Evolutionary conservation across 176 grass and related monocot genomes (phyloP).

Genomic region (Metroxylon sagu): DNA sequence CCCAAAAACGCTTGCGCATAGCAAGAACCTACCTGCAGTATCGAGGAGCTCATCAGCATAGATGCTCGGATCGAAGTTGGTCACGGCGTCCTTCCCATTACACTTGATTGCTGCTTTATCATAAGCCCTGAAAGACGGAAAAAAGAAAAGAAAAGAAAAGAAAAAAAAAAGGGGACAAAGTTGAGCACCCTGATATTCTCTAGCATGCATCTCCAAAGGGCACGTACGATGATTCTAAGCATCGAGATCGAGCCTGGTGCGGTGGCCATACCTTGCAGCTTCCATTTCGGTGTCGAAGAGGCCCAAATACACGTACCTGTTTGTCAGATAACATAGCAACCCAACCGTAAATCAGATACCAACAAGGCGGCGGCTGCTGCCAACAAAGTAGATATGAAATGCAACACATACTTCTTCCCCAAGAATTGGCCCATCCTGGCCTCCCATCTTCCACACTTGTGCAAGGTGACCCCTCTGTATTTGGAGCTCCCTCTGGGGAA

Average conservation of each 20-base stretch:
- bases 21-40: not conserved
- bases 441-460: constrained; percentile 98
- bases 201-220: too few relatives aligned
- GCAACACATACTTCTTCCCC: constrained; percentile 66
- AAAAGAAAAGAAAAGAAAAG: too few relatives aligned
- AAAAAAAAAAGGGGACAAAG: not conserved
- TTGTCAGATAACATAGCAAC: not conserved
- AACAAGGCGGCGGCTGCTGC: too few relatives aligned
- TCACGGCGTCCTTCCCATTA: constrained; percentile 19
- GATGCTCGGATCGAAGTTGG: constrained; percentile 20
- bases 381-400: too few relatives aligned
- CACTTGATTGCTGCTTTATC: constrained; percentile 22
- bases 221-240: too few relatives aligned
- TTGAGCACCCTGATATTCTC: not conserved
- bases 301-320: constrained; percentile 21
- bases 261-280: constrained; percentile 14
- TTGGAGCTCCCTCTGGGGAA: constrained; percentile 91
- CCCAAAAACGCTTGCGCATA: too few relatives aligned
- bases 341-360: too few relatives aligned
- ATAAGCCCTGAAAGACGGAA: constrained; percentile 13
- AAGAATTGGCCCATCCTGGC: constrained; percentile 94
- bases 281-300: constrained; percentile 22
- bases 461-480: constrained; percentile 85
- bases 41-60: constrained; percentile 4
- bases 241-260: too few relatives aligned